phyloP scores from a whole-genome alignment of 768 basidiomycete genomes.

The Kwoniella europaea region DNA sequence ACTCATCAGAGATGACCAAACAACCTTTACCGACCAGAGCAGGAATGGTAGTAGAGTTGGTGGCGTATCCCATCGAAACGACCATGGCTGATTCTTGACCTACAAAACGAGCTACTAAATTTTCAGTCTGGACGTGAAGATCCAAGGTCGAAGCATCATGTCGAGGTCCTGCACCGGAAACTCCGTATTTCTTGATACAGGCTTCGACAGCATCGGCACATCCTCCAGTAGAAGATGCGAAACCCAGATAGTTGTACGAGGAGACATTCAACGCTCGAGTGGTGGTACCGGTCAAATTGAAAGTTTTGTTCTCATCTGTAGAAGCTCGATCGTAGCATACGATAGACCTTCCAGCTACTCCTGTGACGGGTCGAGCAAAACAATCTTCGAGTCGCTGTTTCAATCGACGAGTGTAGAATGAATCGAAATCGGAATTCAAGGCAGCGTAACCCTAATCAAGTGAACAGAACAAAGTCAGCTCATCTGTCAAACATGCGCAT shows the following conservation, averaged over 20 bases:
- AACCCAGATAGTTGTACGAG: conserved; percentile 98
- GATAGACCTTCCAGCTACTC: conserved; percentile 93
- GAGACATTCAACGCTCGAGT: conserved; percentile 95
- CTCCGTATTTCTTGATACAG: conserved; percentile 76
- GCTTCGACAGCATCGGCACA: conserved; percentile 95
- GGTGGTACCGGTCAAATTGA: conserved; percentile 70
- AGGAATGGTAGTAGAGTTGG: conserved; percentile 75
- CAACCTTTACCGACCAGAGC: conserved; percentile 88
- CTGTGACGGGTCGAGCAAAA: conserved; percentile 88
- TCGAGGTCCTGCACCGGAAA: conserved; percentile 75
- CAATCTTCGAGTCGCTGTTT: conserved; percentile 95
- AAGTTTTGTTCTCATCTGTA: conserved; percentile 77
- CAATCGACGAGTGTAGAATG: conserved; percentile 96
- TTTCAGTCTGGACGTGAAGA: conserved; percentile 78
- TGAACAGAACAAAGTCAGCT: not conserved
- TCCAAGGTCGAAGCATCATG: conserved; percentile 86
- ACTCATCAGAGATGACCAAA: conserved; percentile 93
- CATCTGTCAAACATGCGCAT: not conserved
- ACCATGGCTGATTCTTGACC: conserved; percentile 89
- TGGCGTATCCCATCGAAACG: conserved; percentile 72
- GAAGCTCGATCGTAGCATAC: conserved; percentile 81
- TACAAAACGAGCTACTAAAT: conserved; percentile 84
- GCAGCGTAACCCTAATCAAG: conserved; percentile 83
- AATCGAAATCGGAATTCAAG: conserved; percentile 96
- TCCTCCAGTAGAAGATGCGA: conserved; percentile 88